Percentiles rank a stretch among this genome's conserved stretches.
These are phyloP conservation scores for Boletellus sp. DNA, from an alignment of 768 basidiomycete genomes.

Conservation along the genomic window DNA sequence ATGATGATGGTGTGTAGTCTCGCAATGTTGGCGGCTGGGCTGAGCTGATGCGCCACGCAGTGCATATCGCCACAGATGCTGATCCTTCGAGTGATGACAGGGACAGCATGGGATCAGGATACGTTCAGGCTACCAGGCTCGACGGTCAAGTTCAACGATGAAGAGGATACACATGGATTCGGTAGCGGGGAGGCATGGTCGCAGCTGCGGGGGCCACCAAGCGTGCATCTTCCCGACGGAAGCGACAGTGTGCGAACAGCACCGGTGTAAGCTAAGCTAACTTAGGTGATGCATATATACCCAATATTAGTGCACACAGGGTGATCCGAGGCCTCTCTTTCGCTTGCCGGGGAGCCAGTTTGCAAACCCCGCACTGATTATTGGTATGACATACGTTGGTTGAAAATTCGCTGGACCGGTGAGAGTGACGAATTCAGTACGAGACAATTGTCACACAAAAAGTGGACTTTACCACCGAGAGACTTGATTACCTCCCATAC, in stretches of 20 bases:
- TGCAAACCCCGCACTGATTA: too few relatives aligned
- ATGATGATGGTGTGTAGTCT: slow-evolving; percentile 19
- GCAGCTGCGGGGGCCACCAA: neutral
- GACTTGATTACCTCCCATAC: too few relatives aligned
- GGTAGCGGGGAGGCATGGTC: neutral
- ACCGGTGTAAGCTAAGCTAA: neutral
- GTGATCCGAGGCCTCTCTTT: too few relatives aligned
- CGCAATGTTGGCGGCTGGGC: too few relatives aligned
- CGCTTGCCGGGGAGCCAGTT: too few relatives aligned
- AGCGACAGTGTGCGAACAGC: neutral
- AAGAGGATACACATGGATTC: neutral
- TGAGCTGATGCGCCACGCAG: slow-evolving; percentile 1
- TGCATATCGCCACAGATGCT: slow-evolving; percentile 28
- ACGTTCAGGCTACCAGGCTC: neutral
- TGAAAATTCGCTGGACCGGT: too few relatives aligned
- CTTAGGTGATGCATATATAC: neutral
- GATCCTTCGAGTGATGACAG: slow-evolving; percentile 22
- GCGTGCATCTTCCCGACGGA: neutral
- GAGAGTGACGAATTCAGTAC: too few relatives aligned
- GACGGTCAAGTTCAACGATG: slow-evolving; percentile 10
- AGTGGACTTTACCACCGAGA: too few relatives aligned
- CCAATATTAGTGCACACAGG: neutral
- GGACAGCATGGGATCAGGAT: slow-evolving; percentile 11
- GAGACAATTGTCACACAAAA: too few relatives aligned
- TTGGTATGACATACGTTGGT: too few relatives aligned